Evolutionary conservation across 148 eudicot genomes (phyloP).

Genomic region (Rhododendron kiyosumense): DNA sequence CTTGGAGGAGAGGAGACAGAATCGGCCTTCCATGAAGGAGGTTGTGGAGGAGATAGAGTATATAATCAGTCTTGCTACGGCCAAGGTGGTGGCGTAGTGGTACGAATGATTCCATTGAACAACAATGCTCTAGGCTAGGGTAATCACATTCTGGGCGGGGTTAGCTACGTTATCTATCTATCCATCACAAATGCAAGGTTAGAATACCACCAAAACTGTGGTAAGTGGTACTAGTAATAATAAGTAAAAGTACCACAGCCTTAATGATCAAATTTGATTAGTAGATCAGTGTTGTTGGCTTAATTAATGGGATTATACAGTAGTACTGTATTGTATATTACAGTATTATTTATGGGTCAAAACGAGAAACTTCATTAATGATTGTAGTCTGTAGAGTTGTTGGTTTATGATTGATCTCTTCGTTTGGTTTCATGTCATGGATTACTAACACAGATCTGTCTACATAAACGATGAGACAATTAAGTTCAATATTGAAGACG

Average conservation of each 20-base stretch:
- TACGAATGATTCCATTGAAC: background rate
- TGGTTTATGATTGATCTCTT: background rate
- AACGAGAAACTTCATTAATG: background rate
- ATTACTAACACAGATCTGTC: background rate
- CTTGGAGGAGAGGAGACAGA: conserved; percentile 74
- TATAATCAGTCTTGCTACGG: conserved; percentile 52
- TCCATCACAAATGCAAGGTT: background rate
- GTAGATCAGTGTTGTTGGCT: background rate
- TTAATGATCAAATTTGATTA: no score
- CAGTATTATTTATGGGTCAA: background rate
- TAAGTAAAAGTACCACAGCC: no score
- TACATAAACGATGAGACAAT: no score
- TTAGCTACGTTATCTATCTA: background rate
- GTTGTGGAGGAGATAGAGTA: conserved; percentile 75
- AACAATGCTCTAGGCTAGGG: background rate
- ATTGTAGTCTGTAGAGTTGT: background rate
- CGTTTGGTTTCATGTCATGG: background rate
- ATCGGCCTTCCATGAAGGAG: conserved; percentile 62
- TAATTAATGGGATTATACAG: background rate
- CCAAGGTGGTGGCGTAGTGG: conserved; percentile 14
- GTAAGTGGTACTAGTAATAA: no score
- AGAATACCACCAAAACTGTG: background rate
- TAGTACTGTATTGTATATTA: no score
- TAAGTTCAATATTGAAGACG: no score
- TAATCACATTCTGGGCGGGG: background rate